Evolutionary conservation across 176 grass and related monocot species (phyloP).

Genomic region (Hordeum vulgare): DNA sequence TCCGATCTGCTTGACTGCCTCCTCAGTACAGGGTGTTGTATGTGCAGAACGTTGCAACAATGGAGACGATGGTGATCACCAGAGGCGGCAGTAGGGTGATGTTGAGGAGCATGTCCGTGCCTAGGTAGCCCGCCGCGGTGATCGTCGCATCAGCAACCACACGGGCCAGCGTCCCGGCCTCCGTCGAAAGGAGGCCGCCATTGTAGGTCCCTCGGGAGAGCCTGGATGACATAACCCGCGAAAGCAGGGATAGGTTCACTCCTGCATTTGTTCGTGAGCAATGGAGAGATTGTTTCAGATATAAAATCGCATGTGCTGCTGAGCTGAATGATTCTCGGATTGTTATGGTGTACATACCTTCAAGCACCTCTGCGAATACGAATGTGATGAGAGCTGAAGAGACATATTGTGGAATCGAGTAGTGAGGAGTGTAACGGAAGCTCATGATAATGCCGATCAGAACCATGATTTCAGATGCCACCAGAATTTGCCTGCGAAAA

Average conservation of each 20-base stretch:
- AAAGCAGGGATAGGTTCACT: constrained; percentile 82
- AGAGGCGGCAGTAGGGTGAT: constrained; percentile 82
- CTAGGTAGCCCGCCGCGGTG: constrained; percentile 80
- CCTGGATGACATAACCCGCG: constrained; percentile 85
- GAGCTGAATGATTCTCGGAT: background rate
- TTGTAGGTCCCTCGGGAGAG: constrained; percentile 87
- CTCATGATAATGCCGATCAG: constrained; percentile 69
- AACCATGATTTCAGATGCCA: constrained; percentile 86
- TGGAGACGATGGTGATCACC: constrained; percentile 68
- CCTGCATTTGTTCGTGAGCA: constrained; percentile 44
- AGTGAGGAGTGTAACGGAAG: constrained; percentile 63
- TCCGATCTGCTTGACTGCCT: background rate
- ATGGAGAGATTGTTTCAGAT: background rate
- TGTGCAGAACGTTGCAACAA: constrained; percentile 58
- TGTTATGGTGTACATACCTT: constrained; percentile 47
- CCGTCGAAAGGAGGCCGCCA: constrained; percentile 80
- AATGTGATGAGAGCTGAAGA: constrained; percentile 85
- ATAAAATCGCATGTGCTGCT: background rate
- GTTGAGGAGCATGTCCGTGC: constrained; percentile 61
- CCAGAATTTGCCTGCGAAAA: constrained; percentile 69
- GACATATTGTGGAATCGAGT: constrained; percentile 72
- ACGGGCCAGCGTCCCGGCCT: constrained; percentile 77
- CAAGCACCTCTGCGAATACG: constrained; percentile 85
- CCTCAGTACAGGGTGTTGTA: constrained; percentile 77
- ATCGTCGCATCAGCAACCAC: constrained; percentile 82